Percentiles rank a stretch among this genome's conserved stretches.
phyloP scores from a whole-genome alignment of 2,329 filamentous ascomycete genomes.

The Pseudocercospora crystallina region DNA sequence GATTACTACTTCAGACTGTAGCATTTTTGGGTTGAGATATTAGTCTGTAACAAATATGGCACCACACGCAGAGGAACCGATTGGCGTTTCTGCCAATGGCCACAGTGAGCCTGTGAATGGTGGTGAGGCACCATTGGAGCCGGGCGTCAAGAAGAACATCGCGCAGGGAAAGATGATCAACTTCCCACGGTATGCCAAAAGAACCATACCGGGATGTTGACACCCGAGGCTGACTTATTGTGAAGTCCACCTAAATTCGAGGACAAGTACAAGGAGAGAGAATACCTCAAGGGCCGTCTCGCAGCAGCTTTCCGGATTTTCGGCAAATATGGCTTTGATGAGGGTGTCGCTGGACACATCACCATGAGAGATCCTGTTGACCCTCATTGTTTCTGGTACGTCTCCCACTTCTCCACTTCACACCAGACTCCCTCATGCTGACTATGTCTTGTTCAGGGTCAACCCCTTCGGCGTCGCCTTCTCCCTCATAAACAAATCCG shows the following conservation, averaged over 20 bases:
- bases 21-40: no score
- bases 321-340: constrained; percentile 41
- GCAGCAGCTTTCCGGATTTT: constrained; percentile 48
- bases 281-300: constrained; percentile 45
- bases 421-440: constrained; percentile 11
- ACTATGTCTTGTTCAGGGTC: constrained; percentile 37
- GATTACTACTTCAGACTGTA: no score
- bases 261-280: constrained; percentile 40
- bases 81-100: constrained; percentile 27
- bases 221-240: neutral
- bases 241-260: constrained; percentile 35
- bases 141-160: constrained; percentile 34
- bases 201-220: neutral
- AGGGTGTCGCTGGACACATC: constrained; percentile 46
- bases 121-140: constrained; percentile 33
- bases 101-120: constrained; percentile 30
- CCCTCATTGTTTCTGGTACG: neutral
- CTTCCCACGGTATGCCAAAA: constrained; percentile 28
- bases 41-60: constrained; percentile 26
- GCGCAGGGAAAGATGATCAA: constrained; percentile 32
- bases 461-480: constrained; percentile 45
- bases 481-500: constrained; percentile 44
- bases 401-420: neutral
- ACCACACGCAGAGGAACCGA: constrained; percentile 32
- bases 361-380: constrained; percentile 40